These are phyloP conservation scores for Syzygium grande DNA, from an alignment of 345 rosid genomes.

Conservation along the genomic window DNA sequence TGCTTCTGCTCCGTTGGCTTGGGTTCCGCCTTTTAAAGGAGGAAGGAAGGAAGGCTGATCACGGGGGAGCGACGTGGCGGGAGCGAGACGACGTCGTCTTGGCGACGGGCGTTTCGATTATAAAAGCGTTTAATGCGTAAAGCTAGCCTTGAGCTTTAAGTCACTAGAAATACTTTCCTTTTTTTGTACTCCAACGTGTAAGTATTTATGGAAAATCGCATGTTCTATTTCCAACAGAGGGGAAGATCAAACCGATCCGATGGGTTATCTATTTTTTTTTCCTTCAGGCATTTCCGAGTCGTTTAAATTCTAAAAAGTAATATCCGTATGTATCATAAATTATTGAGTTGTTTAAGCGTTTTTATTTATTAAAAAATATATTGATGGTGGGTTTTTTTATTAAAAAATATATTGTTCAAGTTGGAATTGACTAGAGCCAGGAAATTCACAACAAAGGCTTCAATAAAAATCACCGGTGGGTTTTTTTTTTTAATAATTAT, in stretches of 20 bases:
- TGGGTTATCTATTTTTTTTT: neutral
- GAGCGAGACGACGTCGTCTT: neutral
- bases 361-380: accelerated
- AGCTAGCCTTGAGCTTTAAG: neutral
- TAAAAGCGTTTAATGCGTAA: neutral
- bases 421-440: no score
- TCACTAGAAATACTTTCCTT: neutral
- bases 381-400: no score
- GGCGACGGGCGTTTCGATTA: neutral
- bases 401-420: accelerated
- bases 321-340: neutral
- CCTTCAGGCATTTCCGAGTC: neutral
- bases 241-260: neutral
- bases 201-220: neutral
- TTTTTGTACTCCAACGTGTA: neutral
- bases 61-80: neutral
- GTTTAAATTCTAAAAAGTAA: neutral
- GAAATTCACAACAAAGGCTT: neutral
- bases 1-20: neutral
- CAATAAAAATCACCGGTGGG: neutral
- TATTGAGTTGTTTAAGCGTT: accelerated
- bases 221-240: neutral
- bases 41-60: neutral
- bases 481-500: no score
- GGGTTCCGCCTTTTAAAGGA: neutral